Base-by-base conservation (phyloP, 2,329 filamentous ascomycete species). In the Diaporthe caulivora region DNA sequence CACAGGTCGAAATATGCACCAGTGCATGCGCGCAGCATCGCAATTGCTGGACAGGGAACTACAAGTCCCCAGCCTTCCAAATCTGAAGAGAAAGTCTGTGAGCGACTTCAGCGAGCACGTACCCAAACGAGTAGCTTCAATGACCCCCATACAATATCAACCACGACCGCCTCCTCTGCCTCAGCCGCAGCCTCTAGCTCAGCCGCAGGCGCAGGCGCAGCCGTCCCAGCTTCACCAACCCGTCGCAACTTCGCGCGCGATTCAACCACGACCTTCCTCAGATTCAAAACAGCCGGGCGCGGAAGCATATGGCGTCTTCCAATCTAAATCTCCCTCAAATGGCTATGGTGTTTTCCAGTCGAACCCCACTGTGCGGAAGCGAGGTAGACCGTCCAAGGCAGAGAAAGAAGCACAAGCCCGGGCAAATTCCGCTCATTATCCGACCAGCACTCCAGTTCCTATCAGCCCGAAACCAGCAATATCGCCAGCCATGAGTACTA, bases 1-100 rank as follows among this genome's bases (percentile, higher is more conserved):
- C 51, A 58, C 76, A 83, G 82, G 81, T 26, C 81, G 81, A 44
- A 83, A 79, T 65, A 77, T 82, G 77, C 79, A 79, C 42, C 80
- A 83, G 73, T 83, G 82, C 73, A 75, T 78, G 31, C 77, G 78
- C 58, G 80, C 81, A 11, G 78, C 78, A n/a, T 77, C 78, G 64
- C 60, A 55, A 72, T 80, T 83, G 80, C 78, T 81, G 69, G 76
- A 78, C 70, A 75, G 73, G 51, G 77, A 77, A 6, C 72, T 80
- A 58, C 78, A 76, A 34, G 77, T 78, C 34, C 79, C 78, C 34
- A 74, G 75, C 54, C 75, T 79, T 51, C 75, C 76, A 1, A 75
- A 79, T 10, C 64, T 79, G 49, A 75, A 83, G 75, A 81, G 82
- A 67, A 81, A 80, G 55, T 79, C 80, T 0, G 72, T 80, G 18